Evolutionary conservation across 306 rosid species (phyloP).

Genomic region (Ammopiptanthus mongolicus): DNA sequence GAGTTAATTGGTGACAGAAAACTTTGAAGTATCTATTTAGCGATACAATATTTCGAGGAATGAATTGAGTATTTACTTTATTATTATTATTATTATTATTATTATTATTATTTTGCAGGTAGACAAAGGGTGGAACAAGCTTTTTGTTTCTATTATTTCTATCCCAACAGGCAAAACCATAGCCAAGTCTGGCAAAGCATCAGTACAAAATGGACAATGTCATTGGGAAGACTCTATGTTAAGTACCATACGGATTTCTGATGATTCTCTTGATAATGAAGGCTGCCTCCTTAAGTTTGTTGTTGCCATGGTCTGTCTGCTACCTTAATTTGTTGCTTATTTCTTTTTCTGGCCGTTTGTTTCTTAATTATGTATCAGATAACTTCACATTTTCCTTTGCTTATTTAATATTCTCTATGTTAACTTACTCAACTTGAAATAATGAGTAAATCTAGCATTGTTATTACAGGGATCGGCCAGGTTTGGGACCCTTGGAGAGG

Average conservation of each 20-base stretch:
- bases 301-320: slow-evolving; percentile 31
- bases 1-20: too few relatives aligned
- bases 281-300: slow-evolving; percentile 29
- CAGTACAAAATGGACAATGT: slow-evolving; percentile 34
- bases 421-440: neutral
- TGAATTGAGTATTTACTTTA: too few relatives aligned
- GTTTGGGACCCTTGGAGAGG: slow-evolving; percentile 44
- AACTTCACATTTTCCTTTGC: neutral
- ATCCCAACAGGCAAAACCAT: slow-evolving; percentile 31
- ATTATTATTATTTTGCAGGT: slow-evolving; percentile 8
- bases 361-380: neutral
- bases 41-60: too few relatives aligned
- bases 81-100: too few relatives aligned
- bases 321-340: too few relatives aligned
- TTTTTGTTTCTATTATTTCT: slow-evolving; percentile 22
- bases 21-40: too few relatives aligned
- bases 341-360: too few relatives aligned
- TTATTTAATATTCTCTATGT: neutral
- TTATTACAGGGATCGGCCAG: slow-evolving; percentile 30
- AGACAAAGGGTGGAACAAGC: slow-evolving; percentile 36
- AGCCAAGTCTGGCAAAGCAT: slow-evolving; percentile 22
- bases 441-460: neutral
- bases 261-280: slow-evolving; percentile 14
- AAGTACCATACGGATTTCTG: slow-evolving; percentile 27
- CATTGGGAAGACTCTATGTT: slow-evolving; percentile 30